Evolutionary conservation across 495 filamentous ascomycete genomes (phyloP), one percentile per base, ranked within the genome.

Genomic region (Chaetomium cochliodes): DNA sequence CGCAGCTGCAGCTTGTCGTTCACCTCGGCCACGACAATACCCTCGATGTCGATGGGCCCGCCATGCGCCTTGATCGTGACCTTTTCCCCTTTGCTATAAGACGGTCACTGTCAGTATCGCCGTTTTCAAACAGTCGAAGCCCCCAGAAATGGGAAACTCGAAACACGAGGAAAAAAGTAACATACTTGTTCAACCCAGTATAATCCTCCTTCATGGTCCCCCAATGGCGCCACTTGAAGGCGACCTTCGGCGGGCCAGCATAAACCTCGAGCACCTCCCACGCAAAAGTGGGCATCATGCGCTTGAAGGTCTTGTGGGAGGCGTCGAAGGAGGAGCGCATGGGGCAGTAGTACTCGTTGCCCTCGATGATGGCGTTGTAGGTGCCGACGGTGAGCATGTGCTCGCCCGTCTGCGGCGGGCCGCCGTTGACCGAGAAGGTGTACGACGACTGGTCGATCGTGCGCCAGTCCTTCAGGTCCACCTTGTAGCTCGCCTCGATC

Each of bases 231-330:
- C 86, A 88, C 59, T 79, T 79, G 69, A 88, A 86, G 1, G 80
- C 73, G 5, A 89, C 87, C 58, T 73, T 72, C 23, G 87, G 86
- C 47, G 85, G 86, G 0, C 83, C 85, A 49, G 79, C 80, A 67
- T 85, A 87, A 3, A 89, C 85, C 75, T 88, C 87, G 16, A 84
- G 72, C 23, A 88, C 86, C 77, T 89, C 87, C 85, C 86, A 90
- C 0, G 85, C 85, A 76, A 90, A 89, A 0, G 82, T 85, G 16
- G 85, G 86, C 86, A 89, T 88, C 84, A 87, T 87, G 28, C 83
- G 74, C 76, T 88, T 88, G 68, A 90, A 88, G 1, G 84, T 82
- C 77, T 89, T 87, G 74, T 89, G 86, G 69, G 81, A 85, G 6
- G 74, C 77, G 15, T 79, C 80, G 65, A 88, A 88, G 70, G 83